These are phyloP conservation scores for Mariannaea sp. DNA, from an alignment of 2,329 filamentous ascomycete species.

Conservation along the genomic window DNA sequence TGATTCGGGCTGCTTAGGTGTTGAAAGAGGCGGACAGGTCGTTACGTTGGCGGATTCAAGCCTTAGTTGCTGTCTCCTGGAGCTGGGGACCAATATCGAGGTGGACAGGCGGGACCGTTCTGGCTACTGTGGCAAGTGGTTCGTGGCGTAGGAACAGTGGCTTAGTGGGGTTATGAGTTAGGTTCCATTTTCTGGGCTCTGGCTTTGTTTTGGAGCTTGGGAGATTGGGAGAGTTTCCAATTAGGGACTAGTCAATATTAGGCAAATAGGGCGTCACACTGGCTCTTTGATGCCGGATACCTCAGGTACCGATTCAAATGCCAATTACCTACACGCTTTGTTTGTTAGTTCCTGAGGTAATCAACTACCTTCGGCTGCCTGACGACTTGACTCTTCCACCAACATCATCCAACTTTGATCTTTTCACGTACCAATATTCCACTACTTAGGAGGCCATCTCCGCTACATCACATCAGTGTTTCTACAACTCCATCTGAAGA, in stretches of 20 bases:
- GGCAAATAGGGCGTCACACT: too few relatives aligned
- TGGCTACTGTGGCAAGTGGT: slow-evolving; percentile 14
- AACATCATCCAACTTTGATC: not conserved
- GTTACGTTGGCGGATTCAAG: slow-evolving; percentile 29
- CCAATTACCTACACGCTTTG: too few relatives aligned
- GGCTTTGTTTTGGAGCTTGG: too few relatives aligned
- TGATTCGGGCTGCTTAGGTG: slow-evolving; percentile 27
- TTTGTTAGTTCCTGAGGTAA: too few relatives aligned
- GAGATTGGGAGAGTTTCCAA: too few relatives aligned
- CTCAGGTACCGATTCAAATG: too few relatives aligned
- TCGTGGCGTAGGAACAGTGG: slow-evolving; percentile 13
- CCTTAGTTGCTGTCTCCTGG: slow-evolving; percentile 34
- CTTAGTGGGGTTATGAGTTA: slow-evolving; percentile 9
- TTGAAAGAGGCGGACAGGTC: slow-evolving; percentile 23
- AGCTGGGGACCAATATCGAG: slow-evolving; percentile 40
- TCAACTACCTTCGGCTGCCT: too few relatives aligned
- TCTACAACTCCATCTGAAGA: not conserved
- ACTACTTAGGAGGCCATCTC: not conserved
- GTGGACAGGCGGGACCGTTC: slow-evolving; percentile 27
- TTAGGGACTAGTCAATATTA: too few relatives aligned
- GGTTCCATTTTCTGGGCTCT: too few relatives aligned
- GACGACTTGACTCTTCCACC: too few relatives aligned
- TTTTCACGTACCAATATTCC: not conserved
- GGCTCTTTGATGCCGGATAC: too few relatives aligned
- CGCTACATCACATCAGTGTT: not conserved